These are phyloP conservation scores for Trypanosoma theileri DNA, from an alignment of 208 protist species.

Conservation along the genomic window DNA sequence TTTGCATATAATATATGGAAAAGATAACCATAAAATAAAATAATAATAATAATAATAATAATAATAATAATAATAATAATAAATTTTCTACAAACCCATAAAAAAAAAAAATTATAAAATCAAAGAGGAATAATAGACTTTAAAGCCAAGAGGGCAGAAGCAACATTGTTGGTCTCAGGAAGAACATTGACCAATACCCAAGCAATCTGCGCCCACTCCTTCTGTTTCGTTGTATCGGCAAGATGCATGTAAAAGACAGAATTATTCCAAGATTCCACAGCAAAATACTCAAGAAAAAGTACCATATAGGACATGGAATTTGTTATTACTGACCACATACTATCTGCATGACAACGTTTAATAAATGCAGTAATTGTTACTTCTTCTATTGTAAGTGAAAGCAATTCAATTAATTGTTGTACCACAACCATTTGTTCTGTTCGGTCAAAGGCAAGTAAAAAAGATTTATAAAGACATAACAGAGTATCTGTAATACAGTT, in stretches of 20 bases:
- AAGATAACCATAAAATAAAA: conserved; percentile 17
- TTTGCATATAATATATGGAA: conserved; percentile 4
- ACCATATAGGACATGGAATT: conserved; percentile 21
- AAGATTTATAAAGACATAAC: conserved; percentile 31
- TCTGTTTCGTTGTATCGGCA: conserved; percentile 17
- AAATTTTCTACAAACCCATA: neutral
- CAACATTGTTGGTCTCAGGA: conserved; percentile 16
- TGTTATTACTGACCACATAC: neutral
- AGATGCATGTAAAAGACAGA: conserved; percentile 44
- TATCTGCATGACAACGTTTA: conserved; percentile 1
- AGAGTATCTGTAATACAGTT: conserved; percentile 17
- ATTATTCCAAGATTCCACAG: conserved; percentile 78
- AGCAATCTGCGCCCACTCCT: conserved; percentile 21
- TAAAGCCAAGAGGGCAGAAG: conserved; percentile 19
- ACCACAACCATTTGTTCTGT: conserved; percentile 20
- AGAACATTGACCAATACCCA: conserved; percentile 27
- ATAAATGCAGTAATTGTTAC: conserved; percentile 20
- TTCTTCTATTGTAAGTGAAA: conserved; percentile 10
- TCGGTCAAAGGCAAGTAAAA: conserved; percentile 20
- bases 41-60: conserved; percentile 17
- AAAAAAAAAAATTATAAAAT: conserved; percentile 6
- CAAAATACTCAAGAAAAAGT: conserved; percentile 58
- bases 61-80: conserved; percentile 18
- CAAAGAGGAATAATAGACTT: conserved; percentile 16
- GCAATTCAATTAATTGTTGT: conserved; percentile 13